A percentile compares a stretch with the other conserved stretches of the same genome.
These are phyloP conservation scores for Pyronema domesticum DNA, from an alignment of 495 filamentous ascomycete genomes.

Conservation along the genomic window DNA sequence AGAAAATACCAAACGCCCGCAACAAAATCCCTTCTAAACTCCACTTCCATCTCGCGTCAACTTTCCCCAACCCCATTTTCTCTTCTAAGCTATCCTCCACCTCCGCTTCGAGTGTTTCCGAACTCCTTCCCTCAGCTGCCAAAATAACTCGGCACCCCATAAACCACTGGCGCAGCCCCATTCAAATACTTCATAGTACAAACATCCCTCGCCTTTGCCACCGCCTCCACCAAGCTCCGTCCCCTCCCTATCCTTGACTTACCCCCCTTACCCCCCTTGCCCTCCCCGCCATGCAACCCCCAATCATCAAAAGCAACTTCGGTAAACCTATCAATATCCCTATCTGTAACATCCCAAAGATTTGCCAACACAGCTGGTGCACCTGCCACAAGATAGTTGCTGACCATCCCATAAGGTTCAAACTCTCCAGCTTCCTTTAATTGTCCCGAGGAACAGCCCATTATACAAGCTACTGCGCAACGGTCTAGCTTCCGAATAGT, in stretches of 20 bases:
- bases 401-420: slow-evolving; percentile 72
- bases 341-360: slow-evolving; percentile 94
- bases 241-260: slow-evolving; percentile 4
- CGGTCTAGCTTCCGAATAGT: slow-evolving; percentile 59
- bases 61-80: no score
- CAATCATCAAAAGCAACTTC: slow-evolving; percentile 59
- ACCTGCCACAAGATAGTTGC: slow-evolving; percentile 78
- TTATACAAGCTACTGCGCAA: slow-evolving; percentile 68
- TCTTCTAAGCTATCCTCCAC: no score
- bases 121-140: neutral
- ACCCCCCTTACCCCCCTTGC: neutral
- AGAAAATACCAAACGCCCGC: no score
- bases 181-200: slow-evolving; percentile 83
- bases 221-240: slow-evolving; percentile 53
- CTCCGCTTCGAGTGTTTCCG: no score
- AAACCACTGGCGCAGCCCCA: slow-evolving; percentile 79
- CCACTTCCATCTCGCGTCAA: no score
- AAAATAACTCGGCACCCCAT: slow-evolving; percentile 85
- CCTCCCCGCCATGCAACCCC: slow-evolving; percentile 39
- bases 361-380: slow-evolving; percentile 69
- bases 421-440: slow-evolving; percentile 71
- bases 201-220: slow-evolving; percentile 48
- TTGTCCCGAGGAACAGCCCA: slow-evolving; percentile 73
- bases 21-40: no score
- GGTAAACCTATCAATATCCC: slow-evolving; percentile 85